phyloP scores from a whole-genome alignment of 2,329 filamentous ascomycete genomes.

The Aureobasidium sp. region DNA sequence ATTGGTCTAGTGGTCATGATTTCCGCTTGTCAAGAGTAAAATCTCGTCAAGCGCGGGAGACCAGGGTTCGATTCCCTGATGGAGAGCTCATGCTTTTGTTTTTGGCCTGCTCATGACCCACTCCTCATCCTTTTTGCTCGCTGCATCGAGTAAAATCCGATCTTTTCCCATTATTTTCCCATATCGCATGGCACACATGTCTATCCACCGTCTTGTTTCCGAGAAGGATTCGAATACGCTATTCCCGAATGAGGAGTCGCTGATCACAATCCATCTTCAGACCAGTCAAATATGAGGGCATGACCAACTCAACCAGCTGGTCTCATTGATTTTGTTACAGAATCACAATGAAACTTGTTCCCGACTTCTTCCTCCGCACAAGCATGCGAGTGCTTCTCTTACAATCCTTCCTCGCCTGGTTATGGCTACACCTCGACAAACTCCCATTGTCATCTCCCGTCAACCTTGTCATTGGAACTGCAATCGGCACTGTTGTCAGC shows the following conservation, averaged over 20 bases:
- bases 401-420: conserved; percentile 7
- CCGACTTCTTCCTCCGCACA: background rate
- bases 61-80: conserved; percentile 37
- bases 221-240: background rate
- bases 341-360: background rate
- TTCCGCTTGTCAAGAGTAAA: conserved; percentile 18
- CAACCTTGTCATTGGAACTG: background rate
- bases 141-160: background rate
- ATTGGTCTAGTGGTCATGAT: conserved; percentile 22
- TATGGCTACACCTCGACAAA: background rate
- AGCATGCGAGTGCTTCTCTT: conserved; percentile 1
- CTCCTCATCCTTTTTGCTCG: background rate
- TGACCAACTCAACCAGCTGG: background rate
- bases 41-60: conserved; percentile 31
- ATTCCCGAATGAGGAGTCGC: background rate
- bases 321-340: background rate
- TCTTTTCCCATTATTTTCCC: background rate
- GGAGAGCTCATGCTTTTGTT: conserved; percentile 16
- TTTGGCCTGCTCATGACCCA: no score
- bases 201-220: background rate
- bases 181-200: no score
- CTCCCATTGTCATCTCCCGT: background rate
- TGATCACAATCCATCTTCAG: background rate
- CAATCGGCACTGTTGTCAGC: background rate
- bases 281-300: no score